Conservation (phyloP, 352 stramenopile species). For the Pilasporangium apinafurcum region DNA sequence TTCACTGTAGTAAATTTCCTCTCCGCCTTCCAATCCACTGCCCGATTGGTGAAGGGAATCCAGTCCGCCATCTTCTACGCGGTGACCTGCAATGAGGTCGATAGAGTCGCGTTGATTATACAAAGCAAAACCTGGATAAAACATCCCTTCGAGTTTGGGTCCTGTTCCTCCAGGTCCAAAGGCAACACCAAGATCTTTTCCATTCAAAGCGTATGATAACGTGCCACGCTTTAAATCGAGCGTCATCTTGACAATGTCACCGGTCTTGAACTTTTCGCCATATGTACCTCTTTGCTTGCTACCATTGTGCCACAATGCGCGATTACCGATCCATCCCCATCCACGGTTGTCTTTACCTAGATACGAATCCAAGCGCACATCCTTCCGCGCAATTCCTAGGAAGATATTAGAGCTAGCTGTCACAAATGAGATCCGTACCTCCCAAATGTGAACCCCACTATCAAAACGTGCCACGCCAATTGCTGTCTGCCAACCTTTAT, state of each 20-base stretch:
- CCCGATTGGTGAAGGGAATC: slow-evolving; percentile 23
- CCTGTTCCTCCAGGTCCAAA: slow-evolving; percentile 84
- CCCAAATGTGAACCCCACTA: slow-evolving; percentile 82
- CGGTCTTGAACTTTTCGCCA: slow-evolving; percentile 88
- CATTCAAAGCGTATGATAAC: slow-evolving; percentile 85
- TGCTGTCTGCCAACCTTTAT: slow-evolving; percentile 87
- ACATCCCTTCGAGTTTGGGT: slow-evolving; percentile 80
- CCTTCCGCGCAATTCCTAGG: slow-evolving; percentile 75
- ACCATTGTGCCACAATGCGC: slow-evolving; percentile 86
- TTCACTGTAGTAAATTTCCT: slow-evolving; percentile 80
- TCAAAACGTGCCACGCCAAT: slow-evolving; percentile 87
- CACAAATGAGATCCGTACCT: slow-evolving; percentile 82
- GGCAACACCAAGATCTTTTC: slow-evolving; percentile 83
- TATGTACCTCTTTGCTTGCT: slow-evolving; percentile 88
- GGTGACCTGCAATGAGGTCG: slow-evolving; percentile 78
- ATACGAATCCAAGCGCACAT: slow-evolving; percentile 85
- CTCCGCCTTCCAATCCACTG: slow-evolving; percentile 22
- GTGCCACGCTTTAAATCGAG: slow-evolving; percentile 79
- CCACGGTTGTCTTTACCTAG: slow-evolving; percentile 89
- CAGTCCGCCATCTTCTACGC: slow-evolving; percentile 55
- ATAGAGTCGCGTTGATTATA: slow-evolving; percentile 88
- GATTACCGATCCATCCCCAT: slow-evolving; percentile 90
- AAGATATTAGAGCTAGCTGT: slow-evolving; percentile 90
- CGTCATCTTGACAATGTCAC: slow-evolving; percentile 76
- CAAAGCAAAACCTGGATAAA: slow-evolving; percentile 81